Percentiles rank a stretch among this genome's conserved stretches.
These are phyloP conservation scores for Pleurotus cornucopiae DNA, from an alignment of 768 basidiomycete genomes.

Conservation along the genomic window DNA sequence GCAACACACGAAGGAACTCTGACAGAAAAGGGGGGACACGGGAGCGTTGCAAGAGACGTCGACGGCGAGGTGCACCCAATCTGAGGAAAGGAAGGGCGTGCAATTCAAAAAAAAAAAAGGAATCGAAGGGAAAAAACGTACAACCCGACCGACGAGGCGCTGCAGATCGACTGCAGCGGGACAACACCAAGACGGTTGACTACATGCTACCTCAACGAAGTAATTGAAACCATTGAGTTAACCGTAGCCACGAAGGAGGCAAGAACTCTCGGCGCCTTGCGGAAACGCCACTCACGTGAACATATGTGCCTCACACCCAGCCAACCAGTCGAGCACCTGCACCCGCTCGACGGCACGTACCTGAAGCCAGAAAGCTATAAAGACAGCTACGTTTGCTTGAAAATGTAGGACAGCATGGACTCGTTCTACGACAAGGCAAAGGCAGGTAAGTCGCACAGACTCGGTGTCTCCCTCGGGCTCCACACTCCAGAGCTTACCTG, in stretches of 20 bases:
- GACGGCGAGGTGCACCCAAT: too few relatives aligned
- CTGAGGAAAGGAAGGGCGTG: too few relatives aligned
- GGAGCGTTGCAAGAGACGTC: too few relatives aligned
- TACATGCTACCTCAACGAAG: background rate
- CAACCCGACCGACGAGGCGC: too few relatives aligned
- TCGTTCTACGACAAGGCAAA: background rate
- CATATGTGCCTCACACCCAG: background rate
- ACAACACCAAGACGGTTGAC: too few relatives aligned
- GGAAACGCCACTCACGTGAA: background rate
- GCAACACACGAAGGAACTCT: too few relatives aligned
- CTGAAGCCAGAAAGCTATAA: background rate
- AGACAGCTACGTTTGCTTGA: background rate
- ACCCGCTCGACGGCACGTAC: background rate
- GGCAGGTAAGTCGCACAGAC: background rate
- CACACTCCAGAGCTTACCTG: background rate
- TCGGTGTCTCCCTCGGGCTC: background rate
- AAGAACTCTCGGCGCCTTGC: background rate
- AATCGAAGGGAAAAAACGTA: too few relatives aligned
- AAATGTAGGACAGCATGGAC: background rate
- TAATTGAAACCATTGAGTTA: background rate
- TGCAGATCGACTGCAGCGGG: too few relatives aligned
- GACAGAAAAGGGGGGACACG: too few relatives aligned
- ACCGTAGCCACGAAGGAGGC: background rate
- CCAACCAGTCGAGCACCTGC: background rate
- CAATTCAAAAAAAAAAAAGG: too few relatives aligned